Evolutionary conservation across 179 eudicot species (phyloP).

Genomic region (Patellifolia procumbens): DNA sequence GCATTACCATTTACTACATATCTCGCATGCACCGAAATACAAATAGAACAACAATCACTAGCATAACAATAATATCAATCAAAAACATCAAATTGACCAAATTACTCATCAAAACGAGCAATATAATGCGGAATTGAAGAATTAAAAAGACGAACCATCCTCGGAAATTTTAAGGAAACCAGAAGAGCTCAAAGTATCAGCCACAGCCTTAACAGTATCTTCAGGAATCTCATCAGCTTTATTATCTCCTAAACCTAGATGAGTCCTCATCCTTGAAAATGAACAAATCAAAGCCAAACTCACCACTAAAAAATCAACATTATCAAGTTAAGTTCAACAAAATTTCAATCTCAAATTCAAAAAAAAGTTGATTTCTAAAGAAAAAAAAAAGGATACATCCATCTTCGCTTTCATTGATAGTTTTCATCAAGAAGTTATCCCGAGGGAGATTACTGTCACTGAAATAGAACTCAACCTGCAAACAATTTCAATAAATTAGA

Average conservation of each 20-base stretch:
- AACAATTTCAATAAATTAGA: not conserved
- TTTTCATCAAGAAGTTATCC: slow-evolving; percentile 59
- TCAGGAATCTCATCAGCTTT: slow-evolving; percentile 80
- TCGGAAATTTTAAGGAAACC: slow-evolving; percentile 76
- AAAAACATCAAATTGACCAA: too few relatives aligned
- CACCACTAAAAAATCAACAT: slow-evolving; percentile 56
- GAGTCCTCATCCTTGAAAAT: slow-evolving; percentile 77
- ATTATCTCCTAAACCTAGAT: slow-evolving; percentile 63
- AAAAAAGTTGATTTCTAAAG: not conserved
- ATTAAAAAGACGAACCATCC: slow-evolving; percentile 62
- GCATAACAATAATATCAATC: not conserved
- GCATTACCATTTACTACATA: not conserved
- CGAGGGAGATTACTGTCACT: slow-evolving; percentile 94
- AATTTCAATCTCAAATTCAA: not conserved
- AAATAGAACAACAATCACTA: not conserved
- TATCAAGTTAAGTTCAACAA: slow-evolving; percentile 44
- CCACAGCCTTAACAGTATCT: slow-evolving; percentile 73
- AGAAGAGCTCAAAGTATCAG: slow-evolving; percentile 70
- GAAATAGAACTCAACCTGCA: slow-evolving; percentile 93
- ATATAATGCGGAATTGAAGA: not conserved
- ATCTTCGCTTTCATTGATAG: slow-evolving; percentile 72
- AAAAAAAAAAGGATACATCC: slow-evolving; percentile 77
- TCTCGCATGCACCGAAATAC: not conserved
- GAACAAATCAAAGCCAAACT: slow-evolving; percentile 88
- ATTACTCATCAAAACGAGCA: not conserved